These are phyloP conservation scores for Coprinellus micaceus DNA, from an alignment of 768 basidiomycete species.

Conservation along the genomic window DNA sequence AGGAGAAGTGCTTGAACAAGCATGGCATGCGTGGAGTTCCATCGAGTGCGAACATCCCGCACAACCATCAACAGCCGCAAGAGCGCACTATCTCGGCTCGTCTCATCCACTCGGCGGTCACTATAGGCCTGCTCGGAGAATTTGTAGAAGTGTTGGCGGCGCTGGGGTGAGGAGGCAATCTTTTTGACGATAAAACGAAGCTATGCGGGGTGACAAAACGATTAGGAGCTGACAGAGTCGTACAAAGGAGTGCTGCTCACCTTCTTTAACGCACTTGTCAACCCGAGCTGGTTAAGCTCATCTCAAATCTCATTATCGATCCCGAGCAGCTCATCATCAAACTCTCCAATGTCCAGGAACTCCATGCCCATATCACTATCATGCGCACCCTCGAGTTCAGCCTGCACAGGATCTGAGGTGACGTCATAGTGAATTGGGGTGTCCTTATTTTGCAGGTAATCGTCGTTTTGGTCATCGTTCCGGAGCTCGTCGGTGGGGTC, in stretches of 20 bases:
- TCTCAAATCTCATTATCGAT: conserved; percentile 14
- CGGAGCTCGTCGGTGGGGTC: no score
- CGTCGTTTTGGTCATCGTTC: no score
- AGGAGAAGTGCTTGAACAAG: conserved; percentile 22
- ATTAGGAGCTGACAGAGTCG: no score
- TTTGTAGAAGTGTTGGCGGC: conserved; percentile 21
- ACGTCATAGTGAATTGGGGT: background rate
- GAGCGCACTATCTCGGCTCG: conserved; percentile 2
- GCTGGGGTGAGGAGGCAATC: conserved; percentile 29
- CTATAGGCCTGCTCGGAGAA: conserved; percentile 13
- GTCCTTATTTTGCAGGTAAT: background rate
- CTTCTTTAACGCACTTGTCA: conserved; percentile 16
- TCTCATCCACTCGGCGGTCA: background rate
- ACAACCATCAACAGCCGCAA: conserved; percentile 23
- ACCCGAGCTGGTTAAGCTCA: conserved; percentile 6
- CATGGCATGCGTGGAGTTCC: no score
- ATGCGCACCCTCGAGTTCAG: background rate
- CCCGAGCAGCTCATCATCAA: conserved; percentile 13
- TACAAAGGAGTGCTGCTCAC: no score
- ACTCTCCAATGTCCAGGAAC: conserved; percentile 11
- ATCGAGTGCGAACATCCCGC: conserved; percentile 30
- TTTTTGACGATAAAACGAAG: conserved; percentile 28
- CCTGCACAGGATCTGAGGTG: background rate
- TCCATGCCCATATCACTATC: conserved; percentile 15
- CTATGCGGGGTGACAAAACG: no score